Evolutionary conservation across 805 yeast genomes (phyloP), one percentile per base, ranked within the genome.

Genomic region (Scheffersomyces coipomensis): DNA sequence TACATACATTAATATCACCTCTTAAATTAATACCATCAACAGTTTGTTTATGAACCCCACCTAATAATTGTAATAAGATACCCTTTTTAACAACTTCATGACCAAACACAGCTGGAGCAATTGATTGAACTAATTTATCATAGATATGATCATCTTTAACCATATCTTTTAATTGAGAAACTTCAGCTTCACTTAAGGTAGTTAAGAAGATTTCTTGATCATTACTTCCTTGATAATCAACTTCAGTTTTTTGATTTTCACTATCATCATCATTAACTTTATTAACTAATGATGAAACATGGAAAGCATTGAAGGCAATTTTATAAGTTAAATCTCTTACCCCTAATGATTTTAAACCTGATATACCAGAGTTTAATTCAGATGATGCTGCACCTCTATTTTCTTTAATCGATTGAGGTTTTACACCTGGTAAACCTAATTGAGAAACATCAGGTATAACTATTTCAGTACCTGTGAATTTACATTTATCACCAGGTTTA

Each of bases 81-180:
- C 98, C 99, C 64, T 91, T 93, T 60, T 93, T 91, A 44, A 91
- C 84, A 4, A 87, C 80, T 48, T 91, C 97, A 58, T 91, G 98
- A 5, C 99, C 99, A 66, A 81, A 93, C 0, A 93, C 96, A 0
- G 97, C 90, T 1, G 99, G 99, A 0, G 97, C 96, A 46, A 93
- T 78, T 0, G 97, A 89, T 40, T 80, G 76, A 3, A 90, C 96
- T 41, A 93, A 70, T 51, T 88, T 87, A 37, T 85, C 76, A 62
- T 90, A 91, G 22, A 91, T 78, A 49, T 87, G 86, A 35, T 83
- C 86, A 53, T 91, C 91, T 48, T 85, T 85, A 31, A 90, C 93
- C 98, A 91, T 93, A 19, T 78, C 84, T 52, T 85, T 85, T 53
- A 91, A 73, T 51, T 91, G 96, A 34, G 79, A 74, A 38, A 89